phyloP scores from a whole-genome alignment of 345 rosid genomes.

The Hirschfeldia incana region DNA sequence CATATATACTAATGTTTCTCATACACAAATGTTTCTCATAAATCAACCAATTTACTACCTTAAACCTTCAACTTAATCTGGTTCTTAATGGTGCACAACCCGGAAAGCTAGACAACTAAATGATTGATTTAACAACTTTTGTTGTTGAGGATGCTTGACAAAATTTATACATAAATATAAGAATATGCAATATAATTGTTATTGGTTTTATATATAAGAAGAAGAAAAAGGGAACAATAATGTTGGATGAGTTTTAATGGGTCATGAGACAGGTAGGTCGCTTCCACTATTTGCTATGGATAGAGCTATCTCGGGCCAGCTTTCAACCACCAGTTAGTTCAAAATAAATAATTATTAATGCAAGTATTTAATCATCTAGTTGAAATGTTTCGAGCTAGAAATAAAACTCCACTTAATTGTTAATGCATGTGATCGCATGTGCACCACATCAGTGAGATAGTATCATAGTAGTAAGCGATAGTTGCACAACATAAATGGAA shows the following conservation, averaged over 20 bases:
- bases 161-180: not conserved
- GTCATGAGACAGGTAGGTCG: constrained; percentile 32
- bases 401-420: constrained; percentile 19
- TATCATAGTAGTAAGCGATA: not conserved
- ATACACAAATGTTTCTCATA: not conserved
- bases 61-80: not conserved
- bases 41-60: not conserved
- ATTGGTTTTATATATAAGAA: not conserved
- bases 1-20: not conserved
- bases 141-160: not conserved
- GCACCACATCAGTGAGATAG: constrained; percentile 25
- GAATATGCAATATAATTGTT: not conserved
- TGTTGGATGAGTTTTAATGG: constrained; percentile 29
- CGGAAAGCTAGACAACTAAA: not conserved
- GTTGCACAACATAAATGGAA: not conserved
- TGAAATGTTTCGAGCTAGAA: constrained; percentile 10
- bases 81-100: not conserved
- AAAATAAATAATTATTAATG: not conserved
- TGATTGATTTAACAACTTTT: not conserved
- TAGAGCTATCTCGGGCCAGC: constrained; percentile 33
- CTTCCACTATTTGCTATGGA: constrained; percentile 30
- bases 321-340: constrained; percentile 33
- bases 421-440: constrained; percentile 38
- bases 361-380: constrained; percentile 6
- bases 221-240: constrained; percentile 5